Evolutionary conservation across 495 filamentous ascomycete genomes (phyloP), one percentile per base, ranked within the genome.

Genomic region (Hypoxylon trugodes): DNA sequence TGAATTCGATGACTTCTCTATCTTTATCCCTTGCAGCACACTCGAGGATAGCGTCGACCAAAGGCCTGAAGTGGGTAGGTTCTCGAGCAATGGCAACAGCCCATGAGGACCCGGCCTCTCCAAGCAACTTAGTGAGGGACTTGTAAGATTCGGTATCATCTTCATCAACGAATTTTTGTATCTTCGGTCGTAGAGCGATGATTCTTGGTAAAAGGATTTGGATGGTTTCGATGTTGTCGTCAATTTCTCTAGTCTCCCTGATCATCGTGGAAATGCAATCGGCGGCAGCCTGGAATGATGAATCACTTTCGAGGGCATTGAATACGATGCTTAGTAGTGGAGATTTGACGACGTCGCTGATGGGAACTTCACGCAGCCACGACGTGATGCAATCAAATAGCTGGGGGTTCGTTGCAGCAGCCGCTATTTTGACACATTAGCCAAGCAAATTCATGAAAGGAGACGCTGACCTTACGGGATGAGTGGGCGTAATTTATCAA

Each of bases 91-190:
- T 90, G 26, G 96, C 80, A 40, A 98, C 84, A 0, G 91, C 90
- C 95, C 95, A 99, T 6, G 93, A 87, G 70, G 96, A 92, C 59
- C 95, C 95, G 19, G 96, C 93, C 70, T 97, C 94, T 1, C 95
- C 87, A 68, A 98, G 96, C 21, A 99, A 81, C 60, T 89, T 83
- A 4, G 95, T 96, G 32, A 96, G 79, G 22, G 92, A 92, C 73
- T 91, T 96, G 79, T 90, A 96, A 0, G 82, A 84, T 41, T 98
- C 96, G n/a, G 81, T 76, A 73, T 98, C 95, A 58, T 95, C 93
- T 22, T 88, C 84, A 30, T 89, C 84, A 12, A 89, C 89, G n/a
- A 88, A 76, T 62, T 88, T 80, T 19, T 80, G 79, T 59, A 99
- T 93, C 73, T 89, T 91, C 1, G 93, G 90, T 53, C 83, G 85